Percentiles rank a stretch among this genome's conserved stretches.
phyloP scores from a whole-genome alignment of 441 rosid genomes.

The Adansonia gregorii region DNA sequence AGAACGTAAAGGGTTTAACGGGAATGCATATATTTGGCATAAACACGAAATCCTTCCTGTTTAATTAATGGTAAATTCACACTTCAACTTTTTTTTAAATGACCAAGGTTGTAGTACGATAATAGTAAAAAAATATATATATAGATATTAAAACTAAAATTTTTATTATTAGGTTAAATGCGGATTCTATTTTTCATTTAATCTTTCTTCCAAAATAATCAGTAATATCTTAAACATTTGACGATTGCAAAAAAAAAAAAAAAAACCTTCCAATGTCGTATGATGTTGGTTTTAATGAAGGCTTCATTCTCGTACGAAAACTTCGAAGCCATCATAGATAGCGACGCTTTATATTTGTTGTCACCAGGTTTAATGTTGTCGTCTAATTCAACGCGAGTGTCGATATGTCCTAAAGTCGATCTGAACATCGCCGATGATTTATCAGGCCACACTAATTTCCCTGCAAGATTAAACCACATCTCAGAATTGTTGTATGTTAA shows the following conservation, averaged over 20 bases:
- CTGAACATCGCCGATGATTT: constrained; percentile 46
- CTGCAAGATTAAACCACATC: constrained; percentile 33
- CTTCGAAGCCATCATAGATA: constrained; percentile 78
- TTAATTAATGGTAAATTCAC: not conserved
- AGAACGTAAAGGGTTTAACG: not conserved
- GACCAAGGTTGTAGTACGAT: too few species aligned
- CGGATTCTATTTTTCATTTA: not conserved
- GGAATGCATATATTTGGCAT: not conserved
- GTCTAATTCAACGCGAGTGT: constrained; percentile 55
- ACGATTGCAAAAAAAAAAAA: not conserved
- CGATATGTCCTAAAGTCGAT: constrained; percentile 46
- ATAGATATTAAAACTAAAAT: too few species aligned
- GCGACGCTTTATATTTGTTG: constrained; percentile 44
- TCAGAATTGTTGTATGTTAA: not conserved
- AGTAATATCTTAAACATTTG: not conserved
- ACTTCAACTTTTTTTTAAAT: too few species aligned
- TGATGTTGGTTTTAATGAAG: constrained; percentile 42
- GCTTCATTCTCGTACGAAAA: constrained; percentile 62
- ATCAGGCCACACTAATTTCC: constrained; percentile 46
- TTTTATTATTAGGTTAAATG: too few species aligned
- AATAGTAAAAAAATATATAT: too few species aligned
- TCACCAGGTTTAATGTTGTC: constrained; percentile 30
- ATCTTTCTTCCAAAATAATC: not conserved
- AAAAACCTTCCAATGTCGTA: constrained; percentile 51
- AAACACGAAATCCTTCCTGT: too few species aligned